These are phyloP conservation scores for Apiospora pterosperma DNA, from an alignment of 2,329 filamentous ascomycete genomes.

Conservation along the genomic window DNA sequence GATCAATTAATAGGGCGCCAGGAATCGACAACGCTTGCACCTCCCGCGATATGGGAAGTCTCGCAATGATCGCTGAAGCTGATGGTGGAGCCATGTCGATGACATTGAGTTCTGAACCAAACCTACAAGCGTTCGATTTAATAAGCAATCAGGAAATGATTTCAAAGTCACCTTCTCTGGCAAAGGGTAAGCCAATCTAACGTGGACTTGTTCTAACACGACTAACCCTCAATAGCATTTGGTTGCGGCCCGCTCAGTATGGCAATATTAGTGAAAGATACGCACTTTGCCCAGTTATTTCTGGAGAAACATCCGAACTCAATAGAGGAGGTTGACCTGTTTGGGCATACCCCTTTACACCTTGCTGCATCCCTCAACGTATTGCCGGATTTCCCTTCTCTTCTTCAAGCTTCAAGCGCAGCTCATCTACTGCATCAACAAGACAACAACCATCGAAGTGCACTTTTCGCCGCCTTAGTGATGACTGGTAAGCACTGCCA, in stretches of 20 bases:
- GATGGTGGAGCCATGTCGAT: not conserved
- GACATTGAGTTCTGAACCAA: not conserved
- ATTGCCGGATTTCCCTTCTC: not conserved
- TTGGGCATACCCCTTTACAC: not conserved
- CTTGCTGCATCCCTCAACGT: not conserved
- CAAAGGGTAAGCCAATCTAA: not conserved
- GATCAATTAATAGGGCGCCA: not conserved
- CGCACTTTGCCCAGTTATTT: not conserved
- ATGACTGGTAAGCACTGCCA: not conserved
- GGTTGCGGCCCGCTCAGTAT: not conserved
- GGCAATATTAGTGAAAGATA: not conserved
- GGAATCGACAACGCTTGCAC: not conserved
- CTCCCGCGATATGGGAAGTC: not conserved
- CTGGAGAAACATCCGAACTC: not conserved
- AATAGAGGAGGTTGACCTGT: not conserved
- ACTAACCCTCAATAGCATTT: not conserved
- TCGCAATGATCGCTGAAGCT: not conserved
- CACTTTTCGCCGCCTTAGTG: not conserved
- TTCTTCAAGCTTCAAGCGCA: not conserved
- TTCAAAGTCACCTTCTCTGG: not conserved
- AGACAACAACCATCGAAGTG: not conserved
- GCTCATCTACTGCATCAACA: not conserved
- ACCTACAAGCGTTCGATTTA: accelerated
- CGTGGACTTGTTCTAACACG: not conserved
- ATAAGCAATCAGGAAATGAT: not conserved